A percentile compares a stretch with the other conserved stretches of the same genome.
phyloP scores from a whole-genome alignment of 176 grass and related monocot genomes.

The Raddia distichophylla region DNA sequence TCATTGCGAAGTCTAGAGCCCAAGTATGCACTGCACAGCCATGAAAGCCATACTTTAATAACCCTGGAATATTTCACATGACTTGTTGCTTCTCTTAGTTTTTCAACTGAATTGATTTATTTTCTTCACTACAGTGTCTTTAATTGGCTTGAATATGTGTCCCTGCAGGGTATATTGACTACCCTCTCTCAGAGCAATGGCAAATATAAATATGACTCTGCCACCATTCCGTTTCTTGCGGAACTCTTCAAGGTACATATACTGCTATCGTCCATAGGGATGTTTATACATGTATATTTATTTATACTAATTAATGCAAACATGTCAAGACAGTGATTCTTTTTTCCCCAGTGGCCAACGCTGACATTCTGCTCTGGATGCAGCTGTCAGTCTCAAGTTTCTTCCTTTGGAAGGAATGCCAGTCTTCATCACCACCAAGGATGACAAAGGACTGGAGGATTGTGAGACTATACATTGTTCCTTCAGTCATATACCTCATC shows the following conservation, averaged over 20 bases:
- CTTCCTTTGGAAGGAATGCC: conserved; percentile 86
- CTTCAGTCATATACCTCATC: conserved; percentile 91
- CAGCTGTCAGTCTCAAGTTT: conserved; percentile 82
- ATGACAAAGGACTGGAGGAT: conserved; percentile 93
- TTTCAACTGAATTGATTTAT: background rate
- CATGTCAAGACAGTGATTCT: background rate
- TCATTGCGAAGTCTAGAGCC: background rate
- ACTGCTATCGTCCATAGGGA: background rate
- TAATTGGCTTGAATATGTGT: conserved; percentile 28
- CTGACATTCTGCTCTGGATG: conserved; percentile 39
- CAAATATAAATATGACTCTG: conserved; percentile 88
- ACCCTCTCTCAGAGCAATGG: conserved; percentile 90
- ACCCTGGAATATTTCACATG: conserved; percentile 6
- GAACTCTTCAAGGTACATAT: conserved; percentile 81
- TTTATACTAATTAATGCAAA: background rate
- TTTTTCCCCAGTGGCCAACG: background rate
- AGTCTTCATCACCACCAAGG: conserved; percentile 67
- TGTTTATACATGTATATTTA: conserved; percentile 7
- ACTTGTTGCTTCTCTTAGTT: conserved; percentile 21
- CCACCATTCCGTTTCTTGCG: conserved; percentile 90
- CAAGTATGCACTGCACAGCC: background rate
- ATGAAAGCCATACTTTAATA: conserved; percentile 15
- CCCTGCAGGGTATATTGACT: conserved; percentile 82
- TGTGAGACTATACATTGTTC: conserved; percentile 72
- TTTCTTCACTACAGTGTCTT: conserved; percentile 12